Evolutionary conservation across 1,284 basidiomycete species (phyloP).

Genomic region (Ceratobasidium sp.): DNA sequence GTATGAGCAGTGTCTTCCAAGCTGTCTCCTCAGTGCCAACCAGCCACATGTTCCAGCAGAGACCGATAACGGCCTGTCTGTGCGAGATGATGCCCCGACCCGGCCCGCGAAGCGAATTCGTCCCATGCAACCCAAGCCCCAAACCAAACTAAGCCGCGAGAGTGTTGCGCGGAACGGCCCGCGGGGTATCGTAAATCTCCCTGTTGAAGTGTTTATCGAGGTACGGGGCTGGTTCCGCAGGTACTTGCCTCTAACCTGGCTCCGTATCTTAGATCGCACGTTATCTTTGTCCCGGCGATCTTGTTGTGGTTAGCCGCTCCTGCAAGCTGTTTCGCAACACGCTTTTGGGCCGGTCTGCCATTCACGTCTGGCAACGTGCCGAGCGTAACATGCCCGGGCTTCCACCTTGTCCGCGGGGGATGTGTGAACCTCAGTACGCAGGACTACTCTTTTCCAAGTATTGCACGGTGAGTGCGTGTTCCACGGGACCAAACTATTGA

Average conservation of each 20-base stretch:
- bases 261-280: background rate
- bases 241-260: background rate
- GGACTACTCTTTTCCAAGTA: background rate
- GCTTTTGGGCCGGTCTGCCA: background rate
- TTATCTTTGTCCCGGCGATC: background rate
- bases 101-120: too few relatives aligned
- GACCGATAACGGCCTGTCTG: too few relatives aligned
- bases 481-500: background rate
- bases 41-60: too few relatives aligned
- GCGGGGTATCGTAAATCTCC: too few relatives aligned
- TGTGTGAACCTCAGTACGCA: constrained; percentile 1
- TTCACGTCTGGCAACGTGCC: background rate
- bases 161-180: too few relatives aligned
- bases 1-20: too few relatives aligned
- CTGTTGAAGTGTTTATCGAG: too few relatives aligned
- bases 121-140: too few relatives aligned
- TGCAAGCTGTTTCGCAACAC: background rate
- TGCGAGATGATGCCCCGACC: too few relatives aligned
- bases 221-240: too few relatives aligned
- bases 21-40: too few relatives aligned
- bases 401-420: background rate
- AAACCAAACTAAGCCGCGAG: too few relatives aligned
- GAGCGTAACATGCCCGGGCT: background rate
- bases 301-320: background rate
- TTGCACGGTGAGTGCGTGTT: background rate